Percentiles rank a stretch among this genome's conserved stretches.
phyloP scores from a whole-genome alignment of 2,329 filamentous ascomycete species.

The Diaporthe sp. region DNA sequence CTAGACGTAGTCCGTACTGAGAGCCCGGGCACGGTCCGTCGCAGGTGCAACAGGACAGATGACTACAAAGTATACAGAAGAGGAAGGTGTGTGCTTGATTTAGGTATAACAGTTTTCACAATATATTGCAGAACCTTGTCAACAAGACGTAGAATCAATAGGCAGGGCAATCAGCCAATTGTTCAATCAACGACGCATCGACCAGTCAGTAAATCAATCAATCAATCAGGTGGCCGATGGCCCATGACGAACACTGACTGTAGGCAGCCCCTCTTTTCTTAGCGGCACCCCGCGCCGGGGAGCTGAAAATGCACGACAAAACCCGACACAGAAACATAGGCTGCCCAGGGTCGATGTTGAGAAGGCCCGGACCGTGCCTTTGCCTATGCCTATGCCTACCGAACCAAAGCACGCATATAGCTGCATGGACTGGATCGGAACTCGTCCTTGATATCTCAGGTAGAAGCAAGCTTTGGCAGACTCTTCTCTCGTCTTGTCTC shows the following conservation, averaged over 20 bases:
- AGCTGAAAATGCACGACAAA: slow-evolving; percentile 23
- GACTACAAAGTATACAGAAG: background rate
- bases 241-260: background rate
- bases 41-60: background rate
- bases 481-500: background rate
- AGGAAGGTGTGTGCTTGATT: background rate
- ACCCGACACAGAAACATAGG: background rate
- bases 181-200: background rate
- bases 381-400: background rate
- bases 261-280: slow-evolving; percentile 30
- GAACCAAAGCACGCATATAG: background rate
- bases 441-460: slow-evolving; percentile 6
- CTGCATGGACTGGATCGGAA: slow-evolving; percentile 10
- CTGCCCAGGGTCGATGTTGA: background rate
- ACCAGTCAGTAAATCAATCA: background rate
- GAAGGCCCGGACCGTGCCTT: slow-evolving; percentile 22
- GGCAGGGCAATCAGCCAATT: background rate
- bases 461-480: background rate
- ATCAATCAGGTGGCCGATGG: background rate
- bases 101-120: background rate
- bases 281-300: slow-evolving; percentile 25
- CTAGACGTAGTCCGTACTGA: no score
- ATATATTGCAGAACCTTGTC: background rate
- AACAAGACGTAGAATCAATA: background rate
- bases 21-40: background rate